Base-by-base conservation (phyloP, 441 rosid species). In the Gossypium laxum region DNA sequence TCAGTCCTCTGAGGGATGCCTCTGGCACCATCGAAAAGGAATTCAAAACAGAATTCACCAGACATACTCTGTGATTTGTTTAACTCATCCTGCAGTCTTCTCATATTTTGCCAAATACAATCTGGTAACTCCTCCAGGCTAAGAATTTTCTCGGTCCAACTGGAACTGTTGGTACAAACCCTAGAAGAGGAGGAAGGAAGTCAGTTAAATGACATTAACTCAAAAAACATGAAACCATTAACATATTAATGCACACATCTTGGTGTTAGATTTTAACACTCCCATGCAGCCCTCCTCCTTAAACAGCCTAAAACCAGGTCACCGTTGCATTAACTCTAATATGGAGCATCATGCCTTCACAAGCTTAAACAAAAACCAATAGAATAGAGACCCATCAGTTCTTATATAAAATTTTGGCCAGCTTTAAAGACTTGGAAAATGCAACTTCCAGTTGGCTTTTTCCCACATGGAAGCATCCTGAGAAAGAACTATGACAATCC, bases 121-220 rank as follows among this genome's bases (percentile, higher is more conserved):
- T 89, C 87, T 52, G 98, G 86, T 75, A 92, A 76, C 52, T 77
- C 76, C 60, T 92, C 97, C 32, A 89, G 72, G 81, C 87, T 84
- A 67, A 79, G 80, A 66, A 85, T 62, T 76, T 84, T 90, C 82
- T 90, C 97, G 66, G 67, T 82, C 96, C 91, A 90, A 77, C 88
- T 90, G 75, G 92, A 84, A 82, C 84, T 87, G 84, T 94, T 94
- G 67, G 89, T 85, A 82, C 93, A 89, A 71, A 85, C 77, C 89
- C 96, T 89, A 60, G 32, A 74, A 78, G 69, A 6, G 51, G 52
- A 64, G 52, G 62, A 0, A 7, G 67, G 32, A n/a, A 8, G 12
- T 2, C 4, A 21, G 2, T 60, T 15, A 47, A 59, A 28, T 3
- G 48, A 30, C 71, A 63, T 52, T 22, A 10, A 51, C 21, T 19